Evolutionary conservation across 352 stramenopile species (phyloP).

Genomic region (Pythium oligandrum): DNA sequence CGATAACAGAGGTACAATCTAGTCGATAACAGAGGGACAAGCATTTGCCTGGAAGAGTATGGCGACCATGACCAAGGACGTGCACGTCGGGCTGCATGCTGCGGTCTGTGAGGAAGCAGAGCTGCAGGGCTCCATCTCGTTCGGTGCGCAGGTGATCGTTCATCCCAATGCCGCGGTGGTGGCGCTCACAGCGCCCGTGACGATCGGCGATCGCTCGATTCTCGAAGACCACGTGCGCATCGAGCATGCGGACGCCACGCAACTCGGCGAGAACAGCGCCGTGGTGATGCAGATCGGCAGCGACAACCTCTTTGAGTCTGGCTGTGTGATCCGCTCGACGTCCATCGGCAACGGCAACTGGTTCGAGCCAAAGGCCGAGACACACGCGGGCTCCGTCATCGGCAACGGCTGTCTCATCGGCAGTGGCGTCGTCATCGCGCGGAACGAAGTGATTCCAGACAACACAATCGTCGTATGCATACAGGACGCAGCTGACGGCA

Average conservation of each 20-base stretch:
- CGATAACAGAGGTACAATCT: too few species aligned
- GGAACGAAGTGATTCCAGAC: constrained; percentile 56
- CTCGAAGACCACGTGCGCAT: constrained; percentile 61
- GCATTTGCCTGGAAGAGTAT: constrained; percentile 1
- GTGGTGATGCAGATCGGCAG: constrained; percentile 48
- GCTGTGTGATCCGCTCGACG: constrained; percentile 52
- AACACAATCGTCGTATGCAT: constrained; percentile 72
- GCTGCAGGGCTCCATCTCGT: constrained; percentile 20
- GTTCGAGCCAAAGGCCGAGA: constrained; percentile 69
- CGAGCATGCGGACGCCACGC: constrained; percentile 18
- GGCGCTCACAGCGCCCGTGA: constrained; percentile 30
- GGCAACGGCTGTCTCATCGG: constrained; percentile 81
- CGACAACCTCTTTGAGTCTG: constrained; percentile 78
- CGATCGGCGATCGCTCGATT: constrained; percentile 66
- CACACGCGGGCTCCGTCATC: constrained; percentile 50
- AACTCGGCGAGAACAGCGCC: constrained; percentile 4
- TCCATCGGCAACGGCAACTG: constrained; percentile 62
- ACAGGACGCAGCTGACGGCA: constrained; percentile 19
- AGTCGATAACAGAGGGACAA: constrained; percentile 2
- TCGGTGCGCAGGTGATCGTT: constrained; percentile 25
- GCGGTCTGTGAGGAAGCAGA: constrained; percentile 32
- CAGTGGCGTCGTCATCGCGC: constrained; percentile 67
- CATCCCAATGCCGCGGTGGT: constrained; percentile 23
- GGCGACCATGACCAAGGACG: constrained; percentile 7
- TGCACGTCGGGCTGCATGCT: constrained; percentile 18